Evolutionary conservation across 768 basidiomycete genomes (phyloP).

Genomic region (Xanthoconium stramineum): DNA sequence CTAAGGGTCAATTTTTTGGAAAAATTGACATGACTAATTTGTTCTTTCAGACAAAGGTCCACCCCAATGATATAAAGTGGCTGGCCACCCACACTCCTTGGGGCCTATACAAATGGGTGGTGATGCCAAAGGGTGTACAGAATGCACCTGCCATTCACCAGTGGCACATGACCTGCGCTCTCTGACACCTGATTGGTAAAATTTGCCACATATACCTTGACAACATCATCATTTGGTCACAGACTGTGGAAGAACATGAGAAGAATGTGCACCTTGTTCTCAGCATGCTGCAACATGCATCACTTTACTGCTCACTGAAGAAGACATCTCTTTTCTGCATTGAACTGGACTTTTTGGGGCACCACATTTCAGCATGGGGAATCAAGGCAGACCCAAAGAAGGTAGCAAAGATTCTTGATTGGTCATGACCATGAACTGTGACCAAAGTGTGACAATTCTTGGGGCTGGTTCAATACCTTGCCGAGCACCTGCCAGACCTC

Average conservation of each 20-base stretch:
- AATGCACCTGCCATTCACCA: not conserved
- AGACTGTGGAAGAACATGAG: constrained; percentile 21
- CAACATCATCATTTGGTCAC: constrained; percentile 31
- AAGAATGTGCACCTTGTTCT: not conserved
- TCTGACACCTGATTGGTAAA: constrained; percentile 13
- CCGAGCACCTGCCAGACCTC: not conserved
- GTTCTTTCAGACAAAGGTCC: not conserved
- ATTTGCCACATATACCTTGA: constrained; percentile 22
- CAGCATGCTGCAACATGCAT: not conserved
- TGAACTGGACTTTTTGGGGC: not conserved
- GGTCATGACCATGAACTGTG: not conserved
- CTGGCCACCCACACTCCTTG: not conserved
- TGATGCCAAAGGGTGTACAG: not conserved
- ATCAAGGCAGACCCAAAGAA: not conserved
- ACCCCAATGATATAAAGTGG: not conserved
- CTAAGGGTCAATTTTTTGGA: constrained; percentile 29
- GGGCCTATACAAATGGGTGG: not conserved
- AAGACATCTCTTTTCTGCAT: not conserved
- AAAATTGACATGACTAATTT: not conserved
- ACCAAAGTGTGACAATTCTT: not conserved
- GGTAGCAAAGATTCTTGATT: not conserved
- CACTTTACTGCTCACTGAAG: not conserved
- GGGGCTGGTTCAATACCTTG: not conserved
- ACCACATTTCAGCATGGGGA: not conserved
- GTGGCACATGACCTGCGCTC: not conserved